Conservation (phyloP, 2,329 filamentous ascomycete species). For the Diplodia mutila region DNA sequence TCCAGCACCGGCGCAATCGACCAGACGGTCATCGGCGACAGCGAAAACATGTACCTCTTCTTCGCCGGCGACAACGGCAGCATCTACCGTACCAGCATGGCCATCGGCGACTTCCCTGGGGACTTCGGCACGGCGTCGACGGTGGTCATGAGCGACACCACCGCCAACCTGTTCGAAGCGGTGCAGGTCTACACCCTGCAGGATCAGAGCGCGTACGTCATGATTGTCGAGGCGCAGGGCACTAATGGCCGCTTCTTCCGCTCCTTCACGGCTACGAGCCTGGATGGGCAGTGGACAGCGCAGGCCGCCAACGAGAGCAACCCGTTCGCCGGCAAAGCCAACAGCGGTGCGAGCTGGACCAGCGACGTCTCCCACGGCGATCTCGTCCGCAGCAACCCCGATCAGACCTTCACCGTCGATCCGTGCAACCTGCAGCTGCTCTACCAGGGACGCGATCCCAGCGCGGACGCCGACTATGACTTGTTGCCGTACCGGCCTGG, state of each 20-base stretch:
- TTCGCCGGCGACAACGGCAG: conserved; percentile 69
- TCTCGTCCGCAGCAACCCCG: conserved; percentile 58
- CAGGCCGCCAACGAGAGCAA: conserved; percentile 59
- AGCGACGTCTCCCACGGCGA: conserved; percentile 71
- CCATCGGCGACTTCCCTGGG: conserved; percentile 64
- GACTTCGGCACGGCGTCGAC: conserved; percentile 59
- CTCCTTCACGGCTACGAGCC: conserved; percentile 64
- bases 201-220: conserved; percentile 62
- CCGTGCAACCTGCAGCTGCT: conserved; percentile 67
- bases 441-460: conserved; percentile 62
- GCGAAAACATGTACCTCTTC: conserved; percentile 67
- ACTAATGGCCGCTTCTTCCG: conserved; percentile 65
- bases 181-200: conserved; percentile 67
- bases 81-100: conserved; percentile 67
- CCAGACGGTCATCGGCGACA: conserved; percentile 66
- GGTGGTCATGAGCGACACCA: conserved; percentile 57
- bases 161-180: conserved; percentile 66
- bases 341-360: conserved; percentile 67
- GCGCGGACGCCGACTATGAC: conserved; percentile 52
- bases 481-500: conserved; percentile 59
- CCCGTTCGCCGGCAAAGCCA: conserved; percentile 70
- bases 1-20: conserved; percentile 63
- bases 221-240: conserved; percentile 69
- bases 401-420: conserved; percentile 67
- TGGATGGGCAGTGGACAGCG: conserved; percentile 62